phyloP scores from a whole-genome alignment of 768 basidiomycete species.

The Leccinum disarticulatum region DNA sequence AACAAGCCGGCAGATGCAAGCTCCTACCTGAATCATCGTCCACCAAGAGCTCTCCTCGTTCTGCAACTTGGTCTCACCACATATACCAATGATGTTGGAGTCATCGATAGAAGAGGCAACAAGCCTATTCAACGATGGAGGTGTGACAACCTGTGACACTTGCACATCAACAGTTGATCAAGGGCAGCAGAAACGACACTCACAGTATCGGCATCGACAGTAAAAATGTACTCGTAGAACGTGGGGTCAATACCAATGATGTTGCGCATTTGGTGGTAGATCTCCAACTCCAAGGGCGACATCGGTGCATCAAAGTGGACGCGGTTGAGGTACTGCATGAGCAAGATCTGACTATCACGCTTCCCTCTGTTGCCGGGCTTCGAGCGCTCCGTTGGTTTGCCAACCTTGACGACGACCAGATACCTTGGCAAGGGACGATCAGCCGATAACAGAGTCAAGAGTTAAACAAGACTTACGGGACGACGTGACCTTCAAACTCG shows the following conservation, averaged over 20 bases:
- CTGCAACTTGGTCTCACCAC: conserved; percentile 66
- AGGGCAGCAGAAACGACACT: conserved; percentile 9
- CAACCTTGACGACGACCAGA: conserved; percentile 63
- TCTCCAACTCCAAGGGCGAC: conserved; percentile 65
- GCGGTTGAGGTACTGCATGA: conserved; percentile 67
- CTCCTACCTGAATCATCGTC: conserved; percentile 69
- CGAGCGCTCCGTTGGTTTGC: conserved; percentile 64
- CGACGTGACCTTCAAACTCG: conserved; percentile 70
- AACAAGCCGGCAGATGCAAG: not conserved
- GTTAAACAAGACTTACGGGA: conserved; percentile 44
- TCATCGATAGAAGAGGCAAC: conserved; percentile 63
- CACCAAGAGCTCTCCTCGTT: conserved; percentile 72
- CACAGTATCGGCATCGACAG: conserved; percentile 68
- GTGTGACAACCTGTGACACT: conserved; percentile 50
- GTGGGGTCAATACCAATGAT: conserved; percentile 72
- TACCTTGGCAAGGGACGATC: conserved; percentile 38
- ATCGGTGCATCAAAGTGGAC: conserved; percentile 70
- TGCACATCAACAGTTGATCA: conserved; percentile 15
- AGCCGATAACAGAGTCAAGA: not conserved
- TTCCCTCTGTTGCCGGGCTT: conserved; percentile 69
- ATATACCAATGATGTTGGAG: conserved; percentile 63
- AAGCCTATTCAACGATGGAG: conserved; percentile 66
- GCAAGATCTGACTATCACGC: conserved; percentile 64
- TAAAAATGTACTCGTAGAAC: conserved; percentile 77
- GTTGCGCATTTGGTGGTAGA: conserved; percentile 75